Base-by-base conservation (phyloP, 2,329 filamentous ascomycete genomes). In the Exophiala sp. region DNA sequence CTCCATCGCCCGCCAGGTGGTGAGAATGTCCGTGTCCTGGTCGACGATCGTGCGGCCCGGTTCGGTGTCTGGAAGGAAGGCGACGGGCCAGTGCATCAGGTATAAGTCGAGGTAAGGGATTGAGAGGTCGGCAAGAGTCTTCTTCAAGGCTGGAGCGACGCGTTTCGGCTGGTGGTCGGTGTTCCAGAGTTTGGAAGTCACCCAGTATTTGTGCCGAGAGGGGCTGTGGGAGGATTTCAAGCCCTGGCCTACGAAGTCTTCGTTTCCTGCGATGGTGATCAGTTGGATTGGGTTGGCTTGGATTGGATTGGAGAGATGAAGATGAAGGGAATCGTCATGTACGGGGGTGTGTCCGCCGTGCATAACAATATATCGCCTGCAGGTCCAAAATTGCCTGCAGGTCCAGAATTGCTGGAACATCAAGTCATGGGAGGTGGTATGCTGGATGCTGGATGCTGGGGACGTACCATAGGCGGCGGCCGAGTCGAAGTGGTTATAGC, bases 101-200 rank as follows among this genome's bases (percentile, higher is more conserved):
- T 72, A 73, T 24, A 72, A 64, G 53, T 73, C 70, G 10, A 73
- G 63, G 52, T 72, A 71, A 29, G 63, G 60, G 5, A 70, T 61
- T 16, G 62, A 61, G 7, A 73, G 64, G 37, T 70, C 66, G 4
- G 61, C 52, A 16, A 74, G 64, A 4, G 70, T 68, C 34, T 65
- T 62, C 44, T 67, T 61, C 34, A 73, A 59, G 22, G 76, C 82
- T 63, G 81, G 76, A 29, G 74, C 68, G 19, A 83, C 83, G 56
- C 78, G 75, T 70, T 83, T 80, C 2, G 65, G 64, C 1, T 54
- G 55, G 71, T 90, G 85, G 76, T 82, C 85, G 39, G 82, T 77
- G 76, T 90, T 89, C 75, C 87, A 81, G 43, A 91, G 79, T 76
- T 93, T 94, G 61, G 85, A 88, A 41, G 87, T 91, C 46, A 86